Percentiles rank a stretch among this genome's conserved stretches.
These are phyloP conservation scores for Gloeostereum incarnatum DNA, from an alignment of 768 basidiomycete species.

Conservation along the genomic window DNA sequence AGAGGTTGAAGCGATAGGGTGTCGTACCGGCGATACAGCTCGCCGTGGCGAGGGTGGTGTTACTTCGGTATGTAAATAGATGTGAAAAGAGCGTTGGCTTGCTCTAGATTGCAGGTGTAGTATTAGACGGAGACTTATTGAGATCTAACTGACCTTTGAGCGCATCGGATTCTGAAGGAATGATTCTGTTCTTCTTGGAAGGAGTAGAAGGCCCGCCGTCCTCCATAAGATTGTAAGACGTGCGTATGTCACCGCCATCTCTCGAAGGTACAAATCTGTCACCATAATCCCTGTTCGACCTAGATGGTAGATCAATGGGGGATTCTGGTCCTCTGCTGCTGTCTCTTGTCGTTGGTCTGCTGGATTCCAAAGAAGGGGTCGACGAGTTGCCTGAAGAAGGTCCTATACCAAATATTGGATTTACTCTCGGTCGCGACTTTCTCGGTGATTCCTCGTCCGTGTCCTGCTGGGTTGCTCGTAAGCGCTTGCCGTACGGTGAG, in stretches of 20 bases:
- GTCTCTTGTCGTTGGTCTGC: conserved; percentile 44
- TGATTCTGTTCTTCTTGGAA: conserved; percentile 49
- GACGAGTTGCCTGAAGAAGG: conserved; percentile 25
- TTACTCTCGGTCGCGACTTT: conserved; percentile 39
- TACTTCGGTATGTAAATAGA: conserved; percentile 72
- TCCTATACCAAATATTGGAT: conserved; percentile 42
- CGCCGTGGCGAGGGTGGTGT: conserved; percentile 60
- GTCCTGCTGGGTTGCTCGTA: conserved; percentile 64
- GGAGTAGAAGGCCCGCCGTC: conserved; percentile 50
- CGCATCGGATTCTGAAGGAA: conserved; percentile 67
- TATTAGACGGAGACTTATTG: background rate
- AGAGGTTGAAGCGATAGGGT: conserved; percentile 28
- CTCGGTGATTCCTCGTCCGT: conserved; percentile 44
- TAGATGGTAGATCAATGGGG: conserved; percentile 14
- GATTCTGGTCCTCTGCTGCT: conserved; percentile 35
- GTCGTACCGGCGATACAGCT: conserved; percentile 53
- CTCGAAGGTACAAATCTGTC: conserved; percentile 66
- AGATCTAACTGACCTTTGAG: conserved; percentile 44
- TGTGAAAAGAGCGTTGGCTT: conserved; percentile 78
- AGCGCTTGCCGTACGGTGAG: conserved; percentile 76
- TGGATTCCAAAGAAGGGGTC: conserved; percentile 49
- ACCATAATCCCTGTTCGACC: conserved; percentile 35
- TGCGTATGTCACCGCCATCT: conserved; percentile 53
- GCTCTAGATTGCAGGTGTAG: conserved; percentile 38
- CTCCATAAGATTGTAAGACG: conserved; percentile 58